Conservation (phyloP, 176 grass and related monocot species). For the Aegilops bicornis region DNA sequence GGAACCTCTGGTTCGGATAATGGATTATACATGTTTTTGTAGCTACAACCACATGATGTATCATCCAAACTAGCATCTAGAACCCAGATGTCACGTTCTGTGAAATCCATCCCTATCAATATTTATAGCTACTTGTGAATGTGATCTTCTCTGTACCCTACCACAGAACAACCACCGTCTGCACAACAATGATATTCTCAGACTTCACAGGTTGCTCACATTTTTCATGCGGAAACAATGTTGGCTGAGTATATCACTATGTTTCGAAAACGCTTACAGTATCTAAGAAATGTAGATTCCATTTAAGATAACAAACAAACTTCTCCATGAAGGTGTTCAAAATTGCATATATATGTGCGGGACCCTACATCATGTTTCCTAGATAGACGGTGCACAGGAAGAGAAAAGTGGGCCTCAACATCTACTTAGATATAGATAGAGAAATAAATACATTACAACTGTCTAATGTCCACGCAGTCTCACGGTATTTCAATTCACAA, state of each 20-base stretch:
- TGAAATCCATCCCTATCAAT: not conserved
- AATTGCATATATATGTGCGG: not conserved
- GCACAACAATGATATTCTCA: not conserved
- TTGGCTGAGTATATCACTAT: not conserved
- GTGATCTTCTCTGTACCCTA: not conserved
- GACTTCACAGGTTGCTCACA: not conserved
- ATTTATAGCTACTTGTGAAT: not conserved
- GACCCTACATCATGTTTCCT: not conserved
- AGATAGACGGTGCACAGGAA: not conserved
- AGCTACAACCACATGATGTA: not conserved
- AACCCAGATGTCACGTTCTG: not conserved
- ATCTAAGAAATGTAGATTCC: not conserved
- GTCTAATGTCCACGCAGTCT: not conserved
- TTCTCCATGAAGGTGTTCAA: not conserved
- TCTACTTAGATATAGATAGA: not conserved
- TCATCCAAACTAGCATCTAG: not conserved
- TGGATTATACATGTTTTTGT: not conserved
- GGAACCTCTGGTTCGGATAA: too few species aligned
- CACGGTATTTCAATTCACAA: constrained; percentile 1
- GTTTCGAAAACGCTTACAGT: not conserved
- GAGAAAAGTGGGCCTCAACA: not conserved
- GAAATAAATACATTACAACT: not conserved
- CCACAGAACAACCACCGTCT: not conserved
- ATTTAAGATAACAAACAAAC: not conserved
- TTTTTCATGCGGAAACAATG: not conserved